These are phyloP conservation scores for Glycine tomentella DNA, from an alignment of 306 rosid genomes.

Conservation along the genomic window DNA sequence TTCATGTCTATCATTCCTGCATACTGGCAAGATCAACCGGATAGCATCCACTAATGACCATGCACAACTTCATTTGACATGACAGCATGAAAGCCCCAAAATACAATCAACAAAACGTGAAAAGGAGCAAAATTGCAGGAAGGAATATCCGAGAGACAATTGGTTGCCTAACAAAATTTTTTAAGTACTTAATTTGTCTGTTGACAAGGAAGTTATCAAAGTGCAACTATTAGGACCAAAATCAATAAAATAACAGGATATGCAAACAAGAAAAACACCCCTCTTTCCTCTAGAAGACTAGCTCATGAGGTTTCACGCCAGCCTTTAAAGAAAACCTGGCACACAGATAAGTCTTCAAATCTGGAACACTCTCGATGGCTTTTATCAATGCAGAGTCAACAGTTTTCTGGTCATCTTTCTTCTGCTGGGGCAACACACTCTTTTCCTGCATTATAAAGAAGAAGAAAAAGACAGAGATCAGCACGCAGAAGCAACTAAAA, in stretches of 20 bases:
- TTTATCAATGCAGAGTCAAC: slow-evolving; percentile 67
- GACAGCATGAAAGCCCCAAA: neutral
- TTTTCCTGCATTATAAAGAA: slow-evolving; percentile 61
- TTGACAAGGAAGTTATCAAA: neutral
- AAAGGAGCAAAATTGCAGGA: slow-evolving; percentile 19
- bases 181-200: slow-evolving; percentile 9
- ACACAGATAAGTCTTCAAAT: slow-evolving; percentile 75
- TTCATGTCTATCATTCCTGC: no score
- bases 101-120: neutral
- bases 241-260: slow-evolving; percentile 1
- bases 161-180: slow-evolving; percentile 19
- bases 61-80: neutral
- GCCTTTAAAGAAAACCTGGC: slow-evolving; percentile 64
- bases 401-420: slow-evolving; percentile 80
- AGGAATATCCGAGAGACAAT: slow-evolving; percentile 3
- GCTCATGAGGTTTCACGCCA: slow-evolving; percentile 50
- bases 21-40: no score
- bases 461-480: neutral
- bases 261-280: neutral
- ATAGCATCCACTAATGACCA: no score
- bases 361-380: slow-evolving; percentile 71
- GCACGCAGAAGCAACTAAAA: neutral
- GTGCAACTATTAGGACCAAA: neutral
- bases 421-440: slow-evolving; percentile 70
- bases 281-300: slow-evolving; percentile 40